phyloP scores from a whole-genome alignment of 202 grass and related monocot genomes.

The Eragrostis tef region DNA sequence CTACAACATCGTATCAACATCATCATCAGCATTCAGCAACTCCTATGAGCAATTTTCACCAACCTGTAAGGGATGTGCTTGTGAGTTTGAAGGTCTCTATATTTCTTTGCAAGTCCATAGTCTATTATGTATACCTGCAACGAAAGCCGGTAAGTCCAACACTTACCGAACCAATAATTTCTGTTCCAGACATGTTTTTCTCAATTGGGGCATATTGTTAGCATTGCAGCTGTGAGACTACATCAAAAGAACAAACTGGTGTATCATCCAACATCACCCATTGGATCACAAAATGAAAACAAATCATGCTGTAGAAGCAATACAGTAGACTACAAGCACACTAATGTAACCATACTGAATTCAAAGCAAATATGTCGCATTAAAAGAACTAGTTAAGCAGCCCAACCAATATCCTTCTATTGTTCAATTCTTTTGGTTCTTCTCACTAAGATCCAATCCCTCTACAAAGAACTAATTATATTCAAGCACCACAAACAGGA shows the following conservation, averaged over 20 bases:
- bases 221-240: not conserved
- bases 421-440: not conserved
- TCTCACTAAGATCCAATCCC: not conserved
- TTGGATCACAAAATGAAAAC: not conserved
- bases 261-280: not conserved
- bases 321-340: not conserved
- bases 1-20: not conserved
- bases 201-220: not conserved
- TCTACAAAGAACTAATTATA: not conserved
- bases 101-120: constrained; percentile 97
- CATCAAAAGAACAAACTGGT: not conserved
- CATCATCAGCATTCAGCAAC: not conserved
- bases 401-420: not conserved
- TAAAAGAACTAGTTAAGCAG: not conserved
- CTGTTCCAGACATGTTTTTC: not conserved
- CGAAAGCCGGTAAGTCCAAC: not conserved
- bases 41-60: not conserved
- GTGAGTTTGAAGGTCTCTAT: constrained; percentile 94
- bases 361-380: not conserved
- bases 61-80: constrained; percentile 98
- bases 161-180: not conserved
- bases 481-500: not conserved
- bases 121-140: constrained; percentile 98
- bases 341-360: not conserved
- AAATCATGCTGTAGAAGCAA: not conserved